Evolutionary conservation across 140 eudicot genomes (phyloP), one percentile per base, ranked within the genome.

Genomic region (Eryngium alpinum): DNA sequence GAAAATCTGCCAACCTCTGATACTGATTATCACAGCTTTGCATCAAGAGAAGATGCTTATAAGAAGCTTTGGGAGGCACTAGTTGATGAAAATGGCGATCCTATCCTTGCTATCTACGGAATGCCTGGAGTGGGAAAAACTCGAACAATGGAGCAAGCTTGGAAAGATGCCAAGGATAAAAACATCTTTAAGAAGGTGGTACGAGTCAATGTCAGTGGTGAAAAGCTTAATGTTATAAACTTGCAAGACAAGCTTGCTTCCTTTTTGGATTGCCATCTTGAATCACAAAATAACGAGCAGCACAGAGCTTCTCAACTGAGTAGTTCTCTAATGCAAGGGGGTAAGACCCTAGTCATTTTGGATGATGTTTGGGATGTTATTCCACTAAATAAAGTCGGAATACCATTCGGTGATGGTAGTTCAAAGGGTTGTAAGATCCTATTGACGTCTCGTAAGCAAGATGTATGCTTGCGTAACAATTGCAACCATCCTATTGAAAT

Each of bases 351-450:
- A 4, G 28, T 83, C 0, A 56, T 83, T 4, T 25, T 83, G 46
- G 86, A 83, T 0, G 86, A 83, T 67, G 86, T 83, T 14, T 83
- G 86, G 86, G 59, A 1, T 0, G 16, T 33, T 43, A 18, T 83
- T 18, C 38, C 18, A 7, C 50, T 77, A 16, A 12, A 33, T 4
- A 14, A 9, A 0, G 32, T 83, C 29, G 86, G 86, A 38, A 53
- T 72, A 10, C 21, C 72, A 28, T n/a, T n/a, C n/a, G n/a, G n/a
- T n/a, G n/a, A n/a, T n/a, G n/a, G n/a, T n/a, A n/a, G n/a, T n/a
- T n/a, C n/a, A n/a, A n/a, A n/a, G n/a, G n/a, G n/a, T n/a, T n/a
- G n/a, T n/a, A n/a, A n/a, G n/a, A n/a, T n/a, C n/a, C n/a, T n/a
- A n/a, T n/a, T n/a, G n/a, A n/a, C n/a, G n/a, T n/a, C n/a, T n/a